Evolutionary conservation across 305 asterid genomes (phyloP).

Genomic region (Fraxinus ornus): DNA sequence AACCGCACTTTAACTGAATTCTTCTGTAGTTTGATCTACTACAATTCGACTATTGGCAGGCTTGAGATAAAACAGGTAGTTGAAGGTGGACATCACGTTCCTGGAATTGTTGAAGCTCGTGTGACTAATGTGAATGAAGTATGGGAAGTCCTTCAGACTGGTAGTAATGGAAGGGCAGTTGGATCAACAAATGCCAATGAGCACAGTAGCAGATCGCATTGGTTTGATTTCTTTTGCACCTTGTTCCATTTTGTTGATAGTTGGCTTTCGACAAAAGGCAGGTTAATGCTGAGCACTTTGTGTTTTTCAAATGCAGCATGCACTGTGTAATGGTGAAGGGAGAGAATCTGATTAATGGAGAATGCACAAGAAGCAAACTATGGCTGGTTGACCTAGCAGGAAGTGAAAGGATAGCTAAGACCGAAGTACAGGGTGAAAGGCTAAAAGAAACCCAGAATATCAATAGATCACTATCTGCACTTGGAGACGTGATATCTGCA

Average conservation of each 20-base stretch:
- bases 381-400: conserved; percentile 97
- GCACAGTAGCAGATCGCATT: conserved; percentile 97
- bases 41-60: conserved; percentile 38
- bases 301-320: conserved; percentile 53
- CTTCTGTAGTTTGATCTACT: background rate
- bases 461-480: conserved; percentile 90
- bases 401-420: conserved; percentile 92
- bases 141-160: conserved; percentile 86
- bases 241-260: background rate
- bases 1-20: background rate
- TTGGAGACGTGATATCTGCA: conserved; percentile 93
- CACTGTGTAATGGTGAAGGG: conserved; percentile 98
- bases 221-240: conserved; percentile 40
- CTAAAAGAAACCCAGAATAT: conserved; percentile 91
- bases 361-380: conserved; percentile 85
- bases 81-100: conserved; percentile 90
- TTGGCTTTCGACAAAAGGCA: background rate
- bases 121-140: conserved; percentile 76
- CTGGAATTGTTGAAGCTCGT: conserved; percentile 81
- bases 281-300: conserved; percentile 12
- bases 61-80: conserved; percentile 91
- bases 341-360: conserved; percentile 74
- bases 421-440: conserved; percentile 92
- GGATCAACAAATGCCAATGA: conserved; percentile 89
- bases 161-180: conserved; percentile 84